Base-by-base conservation (phyloP, 169 alveolate species). In the Toxoplasma gondii region DNA sequence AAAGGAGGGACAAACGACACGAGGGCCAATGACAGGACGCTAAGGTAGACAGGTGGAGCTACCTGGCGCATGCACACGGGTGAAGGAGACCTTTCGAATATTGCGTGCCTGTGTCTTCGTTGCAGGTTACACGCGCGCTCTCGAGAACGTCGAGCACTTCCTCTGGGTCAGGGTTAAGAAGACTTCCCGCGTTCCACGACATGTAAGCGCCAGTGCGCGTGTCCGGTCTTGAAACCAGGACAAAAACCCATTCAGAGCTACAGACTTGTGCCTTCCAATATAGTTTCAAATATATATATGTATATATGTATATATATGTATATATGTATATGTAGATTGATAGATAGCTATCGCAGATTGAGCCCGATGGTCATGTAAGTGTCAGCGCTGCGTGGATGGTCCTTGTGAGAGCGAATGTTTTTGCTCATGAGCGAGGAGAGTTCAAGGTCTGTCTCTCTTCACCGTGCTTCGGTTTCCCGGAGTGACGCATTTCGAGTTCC, bases 81-180 rank as follows among this genome's bases (percentile, higher is more conserved):
- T 19, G 67, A 53, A 16, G n/a, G 29, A 49, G 24, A 64, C 22
- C n/a, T 64, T 31, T 64, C 34, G 7, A 64, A 19, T 16, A 17
- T 7, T 78, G 86, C 39, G 39, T 27, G 86, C 82, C 82, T 17
- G 5, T 34, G 34, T 17, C 38, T 78, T 4, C 86, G 9, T 22
- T 70, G 86, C 86, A 78, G 86, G 86, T 19, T n/a, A 36, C 86
- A 78, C 86, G 49, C 86, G 86, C 9, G 12, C 19, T 34, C 38
- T 78, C 49, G 43, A 78, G 45, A n/a, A 78, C 31, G 49, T 45
- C 16, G 86, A 78, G 45, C 86, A 78, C 43, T 45, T 78, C 43
- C 7, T 78, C 49, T 78, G 86, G 86, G 86, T 78, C 49, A 17
- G 86, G 29, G 43, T n/a, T 27, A n/a, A 78, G 86, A 78, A 78